Evolutionary conservation across 2,329 filamentous ascomycete genomes (phyloP), one percentile per base, ranked within the genome.

Genomic region (Ophioceras dolichostomum): DNA sequence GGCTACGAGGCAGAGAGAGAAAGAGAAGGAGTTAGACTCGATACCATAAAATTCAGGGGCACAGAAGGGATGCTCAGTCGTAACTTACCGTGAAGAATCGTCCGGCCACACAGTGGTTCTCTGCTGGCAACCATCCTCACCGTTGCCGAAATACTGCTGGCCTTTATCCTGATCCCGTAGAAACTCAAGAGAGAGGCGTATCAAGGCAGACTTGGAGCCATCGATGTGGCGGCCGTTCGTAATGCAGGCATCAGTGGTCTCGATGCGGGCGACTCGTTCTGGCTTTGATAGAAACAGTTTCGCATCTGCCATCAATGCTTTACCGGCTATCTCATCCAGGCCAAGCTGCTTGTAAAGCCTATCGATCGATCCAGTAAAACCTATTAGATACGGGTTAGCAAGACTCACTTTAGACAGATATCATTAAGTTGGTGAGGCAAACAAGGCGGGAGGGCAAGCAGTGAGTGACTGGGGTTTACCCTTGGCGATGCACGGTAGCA

Each of bases 21-120:
- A n/a, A n/a, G n/a, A n/a, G n/a, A n/a, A n/a, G n/a, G n/a, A n/a
- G n/a, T n/a, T n/a, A n/a, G n/a, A n/a, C n/a, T n/a, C n/a, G n/a
- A n/a, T n/a, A n/a, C n/a, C n/a, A n/a, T n/a, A n/a, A n/a, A n/a
- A n/a, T n/a, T n/a, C n/a, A n/a, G n/a, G n/a, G n/a, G n/a, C n/a
- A n/a, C n/a, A n/a, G n/a, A n/a, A n/a, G n/a, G n/a, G n/a, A n/a
- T n/a, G n/a, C n/a, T n/a, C n/a, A n/a, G n/a, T n/a, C n/a, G 8
- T n/a, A 12, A 37, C 35, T 32, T 37, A 37, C 35, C 18, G 19
- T 18, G 27, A 24, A 18, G 35, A 37, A 7, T 37, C 35, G 18
- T 37, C 35, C 7, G 35, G 35, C 35, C 35, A 37, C 8, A 37
- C 10, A 24, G 28, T 27, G 3, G 14, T 24, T n/a, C 12, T 4